A percentile compares a stretch with the other conserved stretches of the same genome.
phyloP scores from a whole-genome alignment of 345 rosid genomes.

The Arabidopsis arenosa region DNA sequence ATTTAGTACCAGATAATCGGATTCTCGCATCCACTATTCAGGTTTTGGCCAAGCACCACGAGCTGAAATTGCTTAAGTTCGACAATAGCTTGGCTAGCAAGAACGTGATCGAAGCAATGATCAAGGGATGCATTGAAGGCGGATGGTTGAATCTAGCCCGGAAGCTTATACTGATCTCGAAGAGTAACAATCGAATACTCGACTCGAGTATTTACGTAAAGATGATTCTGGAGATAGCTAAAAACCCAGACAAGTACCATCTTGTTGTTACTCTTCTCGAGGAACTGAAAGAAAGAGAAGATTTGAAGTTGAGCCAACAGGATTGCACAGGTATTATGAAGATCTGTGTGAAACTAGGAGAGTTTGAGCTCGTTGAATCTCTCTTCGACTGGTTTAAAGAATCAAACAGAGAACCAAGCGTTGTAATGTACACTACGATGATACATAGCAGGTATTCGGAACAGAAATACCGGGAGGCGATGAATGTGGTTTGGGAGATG shows the following conservation, averaged over 20 bases:
- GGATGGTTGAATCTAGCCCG: slow-evolving; percentile 69
- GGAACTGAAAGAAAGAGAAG: slow-evolving; percentile 73
- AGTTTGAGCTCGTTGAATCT: slow-evolving; percentile 67
- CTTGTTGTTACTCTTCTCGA: slow-evolving; percentile 59
- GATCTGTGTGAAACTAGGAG: slow-evolving; percentile 62
- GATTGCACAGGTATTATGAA: slow-evolving; percentile 90
- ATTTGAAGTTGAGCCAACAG: slow-evolving; percentile 66
- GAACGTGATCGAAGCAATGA: slow-evolving; percentile 84
- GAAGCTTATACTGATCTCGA: slow-evolving; percentile 66
- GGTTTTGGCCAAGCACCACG: slow-evolving; percentile 68
- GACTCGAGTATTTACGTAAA: slow-evolving; percentile 72
- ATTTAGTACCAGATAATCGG: slow-evolving; percentile 69
- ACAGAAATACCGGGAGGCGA: slow-evolving; percentile 72
- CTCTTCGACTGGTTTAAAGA: slow-evolving; percentile 69
- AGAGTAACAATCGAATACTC: slow-evolving; percentile 60
- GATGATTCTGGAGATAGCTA: slow-evolving; percentile 71
- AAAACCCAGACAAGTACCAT: slow-evolving; percentile 68
- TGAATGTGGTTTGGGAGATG: slow-evolving; percentile 89
- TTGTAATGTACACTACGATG: slow-evolving; percentile 86
- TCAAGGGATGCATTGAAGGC: slow-evolving; percentile 69
- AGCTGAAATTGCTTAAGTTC: slow-evolving; percentile 66
- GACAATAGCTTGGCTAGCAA: slow-evolving; percentile 59
- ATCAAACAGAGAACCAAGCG: slow-evolving; percentile 59
- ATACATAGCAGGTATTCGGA: slow-evolving; percentile 73
- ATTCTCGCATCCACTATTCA: slow-evolving; percentile 72